Evolutionary conservation across 495 filamentous ascomycete species (phyloP).

Genomic region (Parathielavia appendiculata): DNA sequence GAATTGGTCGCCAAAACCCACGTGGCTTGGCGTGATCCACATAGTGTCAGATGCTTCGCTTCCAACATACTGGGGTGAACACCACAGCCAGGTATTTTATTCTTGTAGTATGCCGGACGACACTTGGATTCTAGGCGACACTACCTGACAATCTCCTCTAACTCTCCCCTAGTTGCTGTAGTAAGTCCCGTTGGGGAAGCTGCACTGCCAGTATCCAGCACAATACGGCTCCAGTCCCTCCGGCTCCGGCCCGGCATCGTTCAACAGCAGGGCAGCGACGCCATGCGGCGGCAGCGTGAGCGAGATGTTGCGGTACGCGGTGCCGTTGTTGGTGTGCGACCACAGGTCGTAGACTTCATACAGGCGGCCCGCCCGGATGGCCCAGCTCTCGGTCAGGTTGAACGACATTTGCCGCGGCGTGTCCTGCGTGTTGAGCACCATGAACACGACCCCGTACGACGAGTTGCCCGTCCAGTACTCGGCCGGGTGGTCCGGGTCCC

Average conservation of each 20-base stretch:
- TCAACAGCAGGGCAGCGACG: conserved; percentile 10
- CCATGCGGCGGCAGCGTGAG: conserved; percentile 12
- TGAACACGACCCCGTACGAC: conserved; percentile 14
- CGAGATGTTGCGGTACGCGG: not conserved
- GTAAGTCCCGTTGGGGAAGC: conserved; percentile 8
- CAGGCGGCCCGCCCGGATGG: conserved; percentile 7
- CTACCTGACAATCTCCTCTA: not conserved
- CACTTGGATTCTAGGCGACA: too few species aligned
- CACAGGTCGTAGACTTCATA: conserved; percentile 15
- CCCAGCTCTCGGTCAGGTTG: conserved; percentile 17
- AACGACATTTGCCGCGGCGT: conserved; percentile 1
- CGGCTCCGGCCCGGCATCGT: conserved; percentile 8
- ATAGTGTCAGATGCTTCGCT: too few species aligned
- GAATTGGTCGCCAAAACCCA: too few species aligned
- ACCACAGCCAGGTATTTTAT: too few species aligned
- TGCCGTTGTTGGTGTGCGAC: conserved; percentile 10
- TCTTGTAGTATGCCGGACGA: too few species aligned
- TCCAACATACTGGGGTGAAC: too few species aligned
- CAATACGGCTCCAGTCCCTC: conserved; percentile 7
- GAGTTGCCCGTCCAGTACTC: conserved; percentile 16
- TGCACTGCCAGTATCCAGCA: conserved; percentile 10
- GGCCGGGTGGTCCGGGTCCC: conserved; percentile 5
- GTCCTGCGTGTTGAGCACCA: conserved; percentile 10
- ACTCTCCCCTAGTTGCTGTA: conserved; percentile 8
- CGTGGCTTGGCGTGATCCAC: too few species aligned